Evolutionary conservation across 495 filamentous ascomycete species (phyloP).

Genomic region (Neurospora cerealis): DNA sequence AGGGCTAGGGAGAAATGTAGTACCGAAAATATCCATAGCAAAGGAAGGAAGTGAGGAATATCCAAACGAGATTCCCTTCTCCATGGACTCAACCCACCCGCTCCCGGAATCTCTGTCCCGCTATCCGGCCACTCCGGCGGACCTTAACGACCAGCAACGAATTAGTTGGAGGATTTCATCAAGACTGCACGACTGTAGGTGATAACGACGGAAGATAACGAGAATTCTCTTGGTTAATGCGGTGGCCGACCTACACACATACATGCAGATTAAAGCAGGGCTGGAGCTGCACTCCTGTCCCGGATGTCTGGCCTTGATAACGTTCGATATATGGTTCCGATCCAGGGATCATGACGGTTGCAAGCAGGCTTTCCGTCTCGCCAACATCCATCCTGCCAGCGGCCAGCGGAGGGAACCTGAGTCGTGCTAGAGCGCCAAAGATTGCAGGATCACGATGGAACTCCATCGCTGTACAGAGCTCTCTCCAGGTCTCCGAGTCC

Average conservation of each 20-base stretch:
- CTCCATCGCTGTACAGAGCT: neutral
- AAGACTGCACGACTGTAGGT: neutral
- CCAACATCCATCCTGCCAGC: neutral
- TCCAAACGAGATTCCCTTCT: neutral
- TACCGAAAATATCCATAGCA: neutral
- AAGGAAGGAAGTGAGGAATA: neutral
- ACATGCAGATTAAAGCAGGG: neutral
- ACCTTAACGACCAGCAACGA: neutral
- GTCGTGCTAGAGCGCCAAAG: neutral
- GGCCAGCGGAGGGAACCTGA: neutral
- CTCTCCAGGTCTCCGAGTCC: neutral
- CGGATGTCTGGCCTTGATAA: neutral
- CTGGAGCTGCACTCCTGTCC: neutral
- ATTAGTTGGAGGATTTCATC: neutral
- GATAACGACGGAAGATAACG: neutral
- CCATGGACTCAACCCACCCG: neutral
- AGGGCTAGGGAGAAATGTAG: neutral
- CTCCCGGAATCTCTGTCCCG: neutral
- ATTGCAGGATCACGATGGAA: neutral
- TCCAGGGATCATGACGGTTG: neutral
- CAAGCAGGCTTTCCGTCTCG: neutral
- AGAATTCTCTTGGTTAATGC: neutral
- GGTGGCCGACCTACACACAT: neutral
- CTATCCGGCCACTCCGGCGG: neutral
- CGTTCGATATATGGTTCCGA: neutral